Percentiles rank a stretch among this genome's conserved stretches.
Evolutionary conservation across 352 stramenopile species (phyloP).

Genomic region (Globisporangium paddicum): DNA sequence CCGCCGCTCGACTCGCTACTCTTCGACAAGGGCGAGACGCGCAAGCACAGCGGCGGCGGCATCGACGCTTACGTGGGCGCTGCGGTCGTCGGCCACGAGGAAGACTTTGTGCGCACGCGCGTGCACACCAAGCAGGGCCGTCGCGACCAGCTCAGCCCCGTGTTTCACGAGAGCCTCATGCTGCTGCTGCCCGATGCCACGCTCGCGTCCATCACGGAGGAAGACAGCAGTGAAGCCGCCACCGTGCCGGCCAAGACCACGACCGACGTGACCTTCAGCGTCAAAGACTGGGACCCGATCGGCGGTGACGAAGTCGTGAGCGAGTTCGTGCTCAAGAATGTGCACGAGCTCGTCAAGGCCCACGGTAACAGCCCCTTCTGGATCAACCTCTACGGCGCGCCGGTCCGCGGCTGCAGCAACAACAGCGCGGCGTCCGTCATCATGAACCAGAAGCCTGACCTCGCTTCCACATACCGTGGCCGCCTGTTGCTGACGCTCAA

Average conservation of each 20-base stretch:
- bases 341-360: slow-evolving; percentile 25
- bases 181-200: slow-evolving; percentile 24
- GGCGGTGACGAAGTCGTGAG: slow-evolving; percentile 61
- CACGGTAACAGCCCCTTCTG: slow-evolving; percentile 46
- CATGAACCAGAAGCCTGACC: slow-evolving; percentile 58
- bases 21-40: slow-evolving; percentile 40
- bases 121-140: slow-evolving; percentile 60
- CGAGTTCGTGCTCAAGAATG: slow-evolving; percentile 37
- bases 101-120: slow-evolving; percentile 53
- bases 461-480: slow-evolving; percentile 75
- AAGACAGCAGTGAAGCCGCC: background rate
- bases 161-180: slow-evolving; percentile 70
- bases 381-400: slow-evolving; percentile 71
- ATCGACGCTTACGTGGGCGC: slow-evolving; percentile 68
- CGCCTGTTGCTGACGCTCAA: slow-evolving; percentile 63
- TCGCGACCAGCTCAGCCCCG: slow-evolving; percentile 48
- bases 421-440: slow-evolving; percentile 25
- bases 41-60: slow-evolving; percentile 40
- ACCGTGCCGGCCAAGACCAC: background rate
- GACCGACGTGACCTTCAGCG: slow-evolving; percentile 29
- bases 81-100: slow-evolving; percentile 22
- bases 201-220: slow-evolving; percentile 7
- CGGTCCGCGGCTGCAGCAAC: slow-evolving; percentile 45
- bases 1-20: slow-evolving; percentile 54
- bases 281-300: slow-evolving; percentile 73